These are phyloP conservation scores for Talaromyces atroroseus DNA, from an alignment of 2,329 filamentous ascomycete genomes.

Conservation along the genomic window DNA sequence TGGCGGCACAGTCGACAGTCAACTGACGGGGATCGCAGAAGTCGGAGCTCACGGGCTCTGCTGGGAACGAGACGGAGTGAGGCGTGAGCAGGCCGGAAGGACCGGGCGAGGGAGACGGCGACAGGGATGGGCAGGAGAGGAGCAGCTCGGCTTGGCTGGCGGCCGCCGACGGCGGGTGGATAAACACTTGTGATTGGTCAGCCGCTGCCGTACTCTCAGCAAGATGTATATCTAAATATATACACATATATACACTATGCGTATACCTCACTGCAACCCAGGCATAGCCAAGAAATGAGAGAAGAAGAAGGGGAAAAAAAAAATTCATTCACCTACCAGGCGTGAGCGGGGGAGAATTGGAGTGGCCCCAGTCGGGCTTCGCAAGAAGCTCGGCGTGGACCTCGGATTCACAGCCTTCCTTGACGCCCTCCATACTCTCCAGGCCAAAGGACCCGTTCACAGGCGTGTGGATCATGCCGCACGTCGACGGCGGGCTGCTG, in stretches of 20 bases:
- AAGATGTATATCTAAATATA: conserved; percentile 8
- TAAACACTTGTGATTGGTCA: conserved; percentile 52
- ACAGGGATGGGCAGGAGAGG: conserved; percentile 72
- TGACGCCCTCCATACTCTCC: conserved; percentile 61
- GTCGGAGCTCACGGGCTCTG: conserved; percentile 65
- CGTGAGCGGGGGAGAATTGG: conserved; percentile 78
- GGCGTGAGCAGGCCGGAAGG: conserved; percentile 69
- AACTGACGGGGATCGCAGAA: conserved; percentile 91
- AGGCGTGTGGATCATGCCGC: conserved; percentile 74
- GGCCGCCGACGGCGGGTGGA: conserved; percentile 62
- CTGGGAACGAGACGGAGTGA: conserved; percentile 59
- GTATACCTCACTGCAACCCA: conserved; percentile 1
- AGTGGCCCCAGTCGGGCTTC: conserved; percentile 68
- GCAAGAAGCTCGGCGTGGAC: conserved; percentile 67
- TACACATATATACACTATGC: neutral
- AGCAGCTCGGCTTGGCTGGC: conserved; percentile 64
- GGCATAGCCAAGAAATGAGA: no score
- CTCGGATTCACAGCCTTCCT: conserved; percentile 66
- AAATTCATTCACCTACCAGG: conserved; percentile 91
- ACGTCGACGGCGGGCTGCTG: conserved; percentile 74
- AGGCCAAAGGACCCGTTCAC: conserved; percentile 74
- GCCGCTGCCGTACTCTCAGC: conserved; percentile 5
- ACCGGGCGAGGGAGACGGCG: conserved; percentile 77
- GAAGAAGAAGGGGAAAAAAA: conserved; percentile 5
- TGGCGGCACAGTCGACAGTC: conserved; percentile 55